Evolutionary conservation across 305 asterid genomes (phyloP).

Genomic region (Fraxinus angustifolia): DNA sequence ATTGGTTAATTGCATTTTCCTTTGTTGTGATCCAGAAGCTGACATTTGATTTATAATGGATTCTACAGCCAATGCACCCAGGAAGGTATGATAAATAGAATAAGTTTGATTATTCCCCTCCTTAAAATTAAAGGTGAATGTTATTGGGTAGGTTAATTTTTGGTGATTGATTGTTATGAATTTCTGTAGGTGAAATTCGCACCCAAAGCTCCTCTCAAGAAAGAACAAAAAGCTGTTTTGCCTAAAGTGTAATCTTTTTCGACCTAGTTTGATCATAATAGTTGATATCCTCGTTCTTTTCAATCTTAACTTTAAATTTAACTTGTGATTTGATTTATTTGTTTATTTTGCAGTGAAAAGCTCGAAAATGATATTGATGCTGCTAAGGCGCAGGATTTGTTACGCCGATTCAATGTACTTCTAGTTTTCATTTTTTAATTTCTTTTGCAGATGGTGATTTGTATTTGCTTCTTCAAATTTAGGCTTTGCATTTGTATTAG

Average conservation of each 20-base stretch:
- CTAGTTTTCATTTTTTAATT: not conserved
- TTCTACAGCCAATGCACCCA: slow-evolving; percentile 35
- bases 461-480: not conserved
- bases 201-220: slow-evolving; percentile 77
- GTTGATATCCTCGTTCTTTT: not conserved
- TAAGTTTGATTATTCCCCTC: not conserved
- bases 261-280: not conserved
- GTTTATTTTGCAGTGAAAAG: slow-evolving; percentile 51
- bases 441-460: slow-evolving; percentile 7
- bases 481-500: not conserved
- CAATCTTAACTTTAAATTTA: not conserved
- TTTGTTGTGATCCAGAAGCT: slow-evolving; percentile 5
- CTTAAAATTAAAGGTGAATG: slow-evolving; percentile 11
- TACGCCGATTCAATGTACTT: slow-evolving; percentile 56
- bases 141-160: not conserved
- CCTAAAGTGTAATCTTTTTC: slow-evolving; percentile 55
- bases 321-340: slow-evolving; percentile 7
- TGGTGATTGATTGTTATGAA: not conserved
- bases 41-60: slow-evolving; percentile 40
- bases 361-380: slow-evolving; percentile 53
- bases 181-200: slow-evolving; percentile 55
- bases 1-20: not conserved
- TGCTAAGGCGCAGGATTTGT: slow-evolving; percentile 56
- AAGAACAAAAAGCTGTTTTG: slow-evolving; percentile 41
- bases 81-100: slow-evolving; percentile 35